Base-by-base conservation (phyloP, 2,329 filamentous ascomycete genomes). In the Ascochyta pisi region DNA sequence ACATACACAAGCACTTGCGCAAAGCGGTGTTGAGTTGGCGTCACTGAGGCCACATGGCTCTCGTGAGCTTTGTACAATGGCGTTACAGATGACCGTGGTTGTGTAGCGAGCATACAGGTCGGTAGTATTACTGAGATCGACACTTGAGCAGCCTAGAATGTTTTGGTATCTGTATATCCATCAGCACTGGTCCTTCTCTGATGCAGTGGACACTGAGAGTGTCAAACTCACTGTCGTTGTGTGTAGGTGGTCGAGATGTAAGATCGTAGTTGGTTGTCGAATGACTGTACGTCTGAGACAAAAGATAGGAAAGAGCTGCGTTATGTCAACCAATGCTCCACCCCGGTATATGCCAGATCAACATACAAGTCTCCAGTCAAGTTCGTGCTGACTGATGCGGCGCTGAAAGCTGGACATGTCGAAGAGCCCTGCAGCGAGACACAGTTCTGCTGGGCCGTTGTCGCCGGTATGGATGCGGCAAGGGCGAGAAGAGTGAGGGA, bases 41-140 rank as follows among this genome's bases (percentile, higher is more conserved):
- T 82, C 75, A 0, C 88, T 84, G 41, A 96, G 79, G 19, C 79
- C 77, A 77, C 95, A 99, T 24, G 83, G 72, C 10, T 78, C 73
- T 67, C 89, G 86, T 5, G 95, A 98, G 72, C 92, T 93, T 77
- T 99, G 95, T 46, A 99, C 86, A 71, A 99, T 90, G 63, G 91
- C 85, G 81, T 96, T 98, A 83, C 95, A 99, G 62, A 99, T 84
- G 61, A 96, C 89, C 58, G 90, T 95, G 42, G 87, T 95, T 5
- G 94, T 96, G 78, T 94, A 99, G 67, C 95, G 89, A 44, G 95
- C 94, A 77, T 99, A 99, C 69, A 93, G 85, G 68, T 89, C 84
- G 64, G 86, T 89, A 4, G 92, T 89, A 73, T 96, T 90, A 52
- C 86, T 86, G 53, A 93, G 83, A 69, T 95, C 86, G 67, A 97